These are phyloP conservation scores for Aspergillus mulundensis DNA, from an alignment of 495 filamentous ascomycete genomes.

Conservation along the genomic window DNA sequence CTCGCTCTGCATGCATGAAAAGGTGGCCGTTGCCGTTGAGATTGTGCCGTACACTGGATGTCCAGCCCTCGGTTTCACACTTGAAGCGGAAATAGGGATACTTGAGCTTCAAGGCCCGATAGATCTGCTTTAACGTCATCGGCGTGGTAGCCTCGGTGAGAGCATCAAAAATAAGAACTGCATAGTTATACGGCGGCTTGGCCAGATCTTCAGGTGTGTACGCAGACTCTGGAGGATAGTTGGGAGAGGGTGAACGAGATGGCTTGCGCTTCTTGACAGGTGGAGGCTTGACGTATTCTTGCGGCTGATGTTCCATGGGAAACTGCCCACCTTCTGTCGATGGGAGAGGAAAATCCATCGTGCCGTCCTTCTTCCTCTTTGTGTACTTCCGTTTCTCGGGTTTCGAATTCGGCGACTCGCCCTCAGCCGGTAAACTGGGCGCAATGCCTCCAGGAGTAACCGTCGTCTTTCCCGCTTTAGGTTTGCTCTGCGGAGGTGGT, in stretches of 20 bases:
- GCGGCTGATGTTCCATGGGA: conserved; percentile 37
- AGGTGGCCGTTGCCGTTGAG: conserved; percentile 77
- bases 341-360: conserved; percentile 39
- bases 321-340: conserved; percentile 47
- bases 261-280: conserved; percentile 52
- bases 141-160: conserved; percentile 65
- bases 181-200: conserved; percentile 84
- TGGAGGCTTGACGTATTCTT: conserved; percentile 42
- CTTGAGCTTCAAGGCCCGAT: conserved; percentile 77
- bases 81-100: conserved; percentile 90
- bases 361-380: conserved; percentile 61
- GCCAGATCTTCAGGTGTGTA: conserved; percentile 80
- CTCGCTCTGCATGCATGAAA: conserved; percentile 78
- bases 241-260: conserved; percentile 65
- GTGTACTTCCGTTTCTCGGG: conserved; percentile 76
- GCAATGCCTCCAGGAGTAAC: conserved; percentile 7
- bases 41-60: conserved; percentile 95
- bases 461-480: conserved; percentile 56
- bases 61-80: conserved; percentile 82
- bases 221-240: conserved; percentile 67
- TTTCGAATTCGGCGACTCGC: conserved; percentile 53
- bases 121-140: conserved; percentile 90
- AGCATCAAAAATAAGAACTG: conserved; percentile 85
- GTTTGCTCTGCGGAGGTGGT: conserved; percentile 44
- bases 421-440: conserved; percentile 37